Evolutionary conservation across 176 grass and related monocot species (phyloP).

Genomic region (Themeda triandra): DNA sequence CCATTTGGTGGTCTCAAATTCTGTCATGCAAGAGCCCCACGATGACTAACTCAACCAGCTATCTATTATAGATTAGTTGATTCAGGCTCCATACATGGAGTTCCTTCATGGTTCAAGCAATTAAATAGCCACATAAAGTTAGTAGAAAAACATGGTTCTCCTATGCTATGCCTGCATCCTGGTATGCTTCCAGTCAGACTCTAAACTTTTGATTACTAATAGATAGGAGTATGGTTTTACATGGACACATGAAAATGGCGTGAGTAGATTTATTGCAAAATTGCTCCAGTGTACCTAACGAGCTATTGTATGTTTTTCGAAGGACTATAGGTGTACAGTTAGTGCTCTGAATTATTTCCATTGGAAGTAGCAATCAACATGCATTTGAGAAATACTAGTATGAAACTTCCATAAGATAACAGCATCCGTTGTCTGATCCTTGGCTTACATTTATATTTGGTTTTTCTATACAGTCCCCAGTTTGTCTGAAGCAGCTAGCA

Average conservation of each 20-base stretch:
- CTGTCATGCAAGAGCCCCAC: neutral
- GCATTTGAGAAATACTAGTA: neutral
- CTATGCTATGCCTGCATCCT: neutral
- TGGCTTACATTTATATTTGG: constrained; percentile 15
- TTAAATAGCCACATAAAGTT: neutral
- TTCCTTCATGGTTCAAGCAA: constrained; percentile 13
- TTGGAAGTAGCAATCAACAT: neutral
- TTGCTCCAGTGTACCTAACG: neutral
- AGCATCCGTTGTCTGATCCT: neutral
- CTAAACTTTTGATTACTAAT: neutral
- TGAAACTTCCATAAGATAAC: neutral
- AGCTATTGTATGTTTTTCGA: neutral
- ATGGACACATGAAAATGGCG: neutral
- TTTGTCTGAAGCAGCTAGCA: constrained; percentile 92
- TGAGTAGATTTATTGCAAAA: neutral
- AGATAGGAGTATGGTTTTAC: neutral
- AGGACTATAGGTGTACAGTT: neutral
- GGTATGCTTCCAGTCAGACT: neutral
- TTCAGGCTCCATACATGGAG: neutral
- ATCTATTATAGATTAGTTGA: neutral
- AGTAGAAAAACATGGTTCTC: neutral
- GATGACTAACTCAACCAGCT: neutral
- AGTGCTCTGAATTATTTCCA: neutral
- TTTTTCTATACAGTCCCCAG: constrained; percentile 65
- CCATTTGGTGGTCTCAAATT: neutral